These are phyloP conservation scores for Actinomucor elegans DNA, from an alignment of 371 early-diverging fungal species.

Conservation along the genomic window DNA sequence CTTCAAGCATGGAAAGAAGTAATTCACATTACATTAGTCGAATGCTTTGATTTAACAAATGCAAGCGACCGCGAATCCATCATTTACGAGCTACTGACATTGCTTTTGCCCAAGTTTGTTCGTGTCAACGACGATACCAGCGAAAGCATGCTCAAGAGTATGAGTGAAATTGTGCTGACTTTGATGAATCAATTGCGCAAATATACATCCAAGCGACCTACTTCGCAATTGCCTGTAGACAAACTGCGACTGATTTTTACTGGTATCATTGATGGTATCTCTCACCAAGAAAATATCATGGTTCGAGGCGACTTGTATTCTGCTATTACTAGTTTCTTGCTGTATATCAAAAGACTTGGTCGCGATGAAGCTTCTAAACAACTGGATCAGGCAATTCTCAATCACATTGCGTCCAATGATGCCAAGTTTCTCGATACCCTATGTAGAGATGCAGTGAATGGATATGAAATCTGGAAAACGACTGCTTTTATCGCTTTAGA, in stretches of 20 bases:
- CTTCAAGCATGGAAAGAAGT: slow-evolving; percentile 81
- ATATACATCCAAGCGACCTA: slow-evolving; percentile 5
- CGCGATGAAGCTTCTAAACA: slow-evolving; percentile 17
- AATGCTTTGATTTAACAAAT: slow-evolving; percentile 63
- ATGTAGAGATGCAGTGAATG: slow-evolving; percentile 83
- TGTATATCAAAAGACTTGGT: slow-evolving; percentile 21
- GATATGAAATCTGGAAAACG: slow-evolving; percentile 79
- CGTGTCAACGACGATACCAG: slow-evolving; percentile 27
- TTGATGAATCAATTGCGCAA: slow-evolving; percentile 29
- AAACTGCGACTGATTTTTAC: slow-evolving; percentile 57
- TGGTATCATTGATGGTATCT: slow-evolving; percentile 68
- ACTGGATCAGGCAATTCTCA: slow-evolving; percentile 29
- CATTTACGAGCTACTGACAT: slow-evolving; percentile 60
- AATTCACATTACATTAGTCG: slow-evolving; percentile 67
- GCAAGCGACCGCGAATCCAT: slow-evolving; percentile 60
- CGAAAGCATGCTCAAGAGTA: slow-evolving; percentile 54
- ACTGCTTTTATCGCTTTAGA: slow-evolving; percentile 82
- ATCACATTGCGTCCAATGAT: slow-evolving; percentile 50
- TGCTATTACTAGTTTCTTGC: slow-evolving; percentile 71
- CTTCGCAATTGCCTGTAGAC: slow-evolving; percentile 55
- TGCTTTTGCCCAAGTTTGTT: slow-evolving; percentile 59
- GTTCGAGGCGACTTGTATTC: slow-evolving; percentile 86
- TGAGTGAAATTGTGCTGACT: slow-evolving; percentile 61
- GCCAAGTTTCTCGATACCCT: slow-evolving; percentile 69
- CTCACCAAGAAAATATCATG: slow-evolving; percentile 57